A percentile compares a stretch with the other conserved stretches of the same genome.
Conservation (phyloP, 73 alveolate genomes). For the Halteria grandinella region DNA sequence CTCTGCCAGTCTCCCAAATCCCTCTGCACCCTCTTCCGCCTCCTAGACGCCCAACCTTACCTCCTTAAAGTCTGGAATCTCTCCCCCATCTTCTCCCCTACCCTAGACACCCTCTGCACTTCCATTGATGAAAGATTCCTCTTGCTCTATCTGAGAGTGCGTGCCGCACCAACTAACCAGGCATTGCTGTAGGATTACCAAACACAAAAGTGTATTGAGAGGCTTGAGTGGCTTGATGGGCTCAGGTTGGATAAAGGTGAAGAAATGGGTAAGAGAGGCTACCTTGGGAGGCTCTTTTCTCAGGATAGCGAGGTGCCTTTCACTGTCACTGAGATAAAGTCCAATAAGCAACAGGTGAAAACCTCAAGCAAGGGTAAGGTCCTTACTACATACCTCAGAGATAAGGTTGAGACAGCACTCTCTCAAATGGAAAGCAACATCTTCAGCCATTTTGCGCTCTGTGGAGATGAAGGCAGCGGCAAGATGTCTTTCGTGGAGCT, state of each 20-base stretch:
- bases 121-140: constrained; percentile 25
- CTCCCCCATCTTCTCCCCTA: constrained; percentile 9
- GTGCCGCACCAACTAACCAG: background rate
- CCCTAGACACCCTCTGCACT: background rate
- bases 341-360: background rate
- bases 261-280: background rate
- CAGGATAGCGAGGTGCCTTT: background rate
- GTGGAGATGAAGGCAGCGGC: constrained; percentile 55
- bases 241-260: background rate
- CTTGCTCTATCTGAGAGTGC: background rate
- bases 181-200: background rate
- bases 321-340: background rate
- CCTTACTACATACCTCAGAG: constrained; percentile 7
- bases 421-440: constrained; percentile 28
- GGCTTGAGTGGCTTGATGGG: background rate
- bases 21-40: constrained; percentile 5
- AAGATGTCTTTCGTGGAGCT: constrained; percentile 44
- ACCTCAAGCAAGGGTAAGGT: constrained; percentile 2
- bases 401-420: background rate
- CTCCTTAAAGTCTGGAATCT: constrained; percentile 6
- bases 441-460: constrained; percentile 26
- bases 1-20: background rate
- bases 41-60: constrained; percentile 40
- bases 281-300: background rate
- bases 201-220: background rate